A percentile compares a stretch with the other conserved stretches of the same genome.
These are phyloP conservation scores for Microcera coccophila DNA, from an alignment of 2,329 filamentous ascomycete genomes.

Conservation along the genomic window DNA sequence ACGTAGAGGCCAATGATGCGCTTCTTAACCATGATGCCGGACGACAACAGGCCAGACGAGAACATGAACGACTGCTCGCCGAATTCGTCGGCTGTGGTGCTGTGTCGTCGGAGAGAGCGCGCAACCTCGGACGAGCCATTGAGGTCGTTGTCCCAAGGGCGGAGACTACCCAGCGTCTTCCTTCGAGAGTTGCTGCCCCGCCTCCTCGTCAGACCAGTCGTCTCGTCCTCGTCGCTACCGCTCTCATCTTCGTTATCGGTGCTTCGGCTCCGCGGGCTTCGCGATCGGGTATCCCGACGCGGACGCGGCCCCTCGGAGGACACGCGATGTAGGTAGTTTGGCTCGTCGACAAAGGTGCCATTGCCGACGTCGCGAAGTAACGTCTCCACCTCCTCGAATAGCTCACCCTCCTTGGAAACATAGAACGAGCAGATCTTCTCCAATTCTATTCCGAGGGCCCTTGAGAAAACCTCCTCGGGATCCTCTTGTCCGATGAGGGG, in stretches of 20 bases:
- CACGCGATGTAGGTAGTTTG: conserved; percentile 34
- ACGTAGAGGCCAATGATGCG: conserved; percentile 84
- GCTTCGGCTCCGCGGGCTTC: conserved; percentile 40
- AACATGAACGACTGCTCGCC: conserved; percentile 68
- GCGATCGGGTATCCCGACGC: conserved; percentile 24
- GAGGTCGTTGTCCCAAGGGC: conserved; percentile 50
- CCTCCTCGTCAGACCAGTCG: conserved; percentile 48
- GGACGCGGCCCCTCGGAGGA: conserved; percentile 27
- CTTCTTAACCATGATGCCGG: conserved; percentile 86
- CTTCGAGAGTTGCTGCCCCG: conserved; percentile 39
- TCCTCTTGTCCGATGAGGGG: conserved; percentile 73
- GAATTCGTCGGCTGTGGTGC: conserved; percentile 70
- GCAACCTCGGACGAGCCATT: conserved; percentile 58
- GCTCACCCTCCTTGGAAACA: conserved; percentile 80
- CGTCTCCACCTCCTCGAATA: conserved; percentile 74
- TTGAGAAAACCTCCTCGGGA: conserved; percentile 76
- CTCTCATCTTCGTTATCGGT: conserved; percentile 61
- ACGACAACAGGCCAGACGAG: conserved; percentile 58
- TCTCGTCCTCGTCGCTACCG: conserved; percentile 62
- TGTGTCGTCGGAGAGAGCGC: conserved; percentile 57
- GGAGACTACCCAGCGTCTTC: conserved; percentile 36
- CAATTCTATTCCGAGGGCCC: conserved; percentile 79
- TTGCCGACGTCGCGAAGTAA: conserved; percentile 73
- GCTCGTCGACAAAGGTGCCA: conserved; percentile 48
- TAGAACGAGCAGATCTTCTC: conserved; percentile 95